phyloP scores from a whole-genome alignment of 2,329 filamentous ascomycete genomes.

The Alternaria brassicae region DNA sequence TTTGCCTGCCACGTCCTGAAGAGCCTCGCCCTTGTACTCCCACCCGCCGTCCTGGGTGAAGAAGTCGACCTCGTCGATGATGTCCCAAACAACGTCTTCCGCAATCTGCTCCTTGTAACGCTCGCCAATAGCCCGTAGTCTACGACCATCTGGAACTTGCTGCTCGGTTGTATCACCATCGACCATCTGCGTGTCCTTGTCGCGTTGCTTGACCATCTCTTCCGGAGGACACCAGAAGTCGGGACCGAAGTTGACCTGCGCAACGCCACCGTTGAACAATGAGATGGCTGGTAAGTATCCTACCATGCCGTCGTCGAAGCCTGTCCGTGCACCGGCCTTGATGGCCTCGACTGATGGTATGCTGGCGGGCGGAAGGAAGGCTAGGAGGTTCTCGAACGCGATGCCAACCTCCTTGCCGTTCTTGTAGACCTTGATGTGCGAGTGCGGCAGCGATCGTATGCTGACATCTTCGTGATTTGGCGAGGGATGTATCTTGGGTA shows the following conservation, averaged over 20 bases:
- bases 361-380: conserved; percentile 90
- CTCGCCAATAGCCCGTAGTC: conserved; percentile 70
- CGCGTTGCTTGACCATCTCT: conserved; percentile 57
- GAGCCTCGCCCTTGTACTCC: conserved; percentile 48
- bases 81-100: conserved; percentile 91
- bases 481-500: conserved; percentile 72
- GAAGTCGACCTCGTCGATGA: conserved; percentile 93
- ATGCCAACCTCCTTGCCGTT: conserved; percentile 88
- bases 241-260: conserved; percentile 92
- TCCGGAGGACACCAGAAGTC: conserved; percentile 89
- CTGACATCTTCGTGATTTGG: conserved; percentile 75
- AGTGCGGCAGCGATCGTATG: conserved; percentile 86
- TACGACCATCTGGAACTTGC: conserved; percentile 37
- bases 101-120: conserved; percentile 92
- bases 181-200: conserved; percentile 43
- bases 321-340: conserved; percentile 78
- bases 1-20: conserved; percentile 42
- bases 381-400: conserved; percentile 84
- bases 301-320: conserved; percentile 91
- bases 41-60: conserved; percentile 72
- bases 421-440: conserved; percentile 88
- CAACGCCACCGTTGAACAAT: conserved; percentile 88
- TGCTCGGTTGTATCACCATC: conserved; percentile 24
- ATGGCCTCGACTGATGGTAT: conserved; percentile 71
- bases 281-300: conserved; percentile 96